Base-by-base conservation (phyloP, 1,139 yeast genomes). In the Protomyces gravidus region DNA sequence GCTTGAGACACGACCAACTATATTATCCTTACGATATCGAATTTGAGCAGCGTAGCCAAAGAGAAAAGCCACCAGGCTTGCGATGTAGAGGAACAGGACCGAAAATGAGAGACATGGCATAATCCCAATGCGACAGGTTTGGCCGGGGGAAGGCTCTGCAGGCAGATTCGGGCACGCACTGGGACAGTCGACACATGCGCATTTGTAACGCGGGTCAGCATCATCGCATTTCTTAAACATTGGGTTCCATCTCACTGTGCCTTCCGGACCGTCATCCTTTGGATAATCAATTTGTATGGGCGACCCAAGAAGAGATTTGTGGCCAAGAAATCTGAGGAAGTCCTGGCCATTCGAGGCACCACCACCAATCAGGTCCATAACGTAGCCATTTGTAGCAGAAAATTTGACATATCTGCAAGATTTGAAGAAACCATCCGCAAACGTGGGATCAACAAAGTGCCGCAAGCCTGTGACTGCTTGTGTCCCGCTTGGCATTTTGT, bases 291-390 rank as follows among this genome's bases (percentile, higher is more conserved):
- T 90, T 70, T 92, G 97, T 69, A 92, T 89, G 0, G 97, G 97
- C 0, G 96, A 88, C 0, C 97, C 97, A 4, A 92, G 75, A 64
- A 88, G 67, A 0, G 97, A 97, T 69, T 90, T 90, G 67, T 89
- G 95, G 5, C 97, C 97, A 61, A 92, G 73, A 68, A 90, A 92
- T 71, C 89, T 87, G 66, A 92, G 75, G 69, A 92, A 92, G 58
- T 82, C 82, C 47, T 75, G 69, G 69, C 81, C 87, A 67, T 84
- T 81, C 62, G 78, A 79, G 2, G 97, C 97, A 0, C 97, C 97
- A 7, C 98, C 98, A 5, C 98, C 98, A 55, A 92, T 85, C 55
- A 92, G 78, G 69, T 92, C 97, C 97, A 92, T 89, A 6, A 97
- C 97, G 68, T 80, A 87, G 1, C 97, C 97, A 71, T 90, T 90